Evolutionary conservation across 345 rosid species (phyloP), one percentile per base, ranked within the genome.

Genomic region (Diplotaxis tenuifolia): DNA sequence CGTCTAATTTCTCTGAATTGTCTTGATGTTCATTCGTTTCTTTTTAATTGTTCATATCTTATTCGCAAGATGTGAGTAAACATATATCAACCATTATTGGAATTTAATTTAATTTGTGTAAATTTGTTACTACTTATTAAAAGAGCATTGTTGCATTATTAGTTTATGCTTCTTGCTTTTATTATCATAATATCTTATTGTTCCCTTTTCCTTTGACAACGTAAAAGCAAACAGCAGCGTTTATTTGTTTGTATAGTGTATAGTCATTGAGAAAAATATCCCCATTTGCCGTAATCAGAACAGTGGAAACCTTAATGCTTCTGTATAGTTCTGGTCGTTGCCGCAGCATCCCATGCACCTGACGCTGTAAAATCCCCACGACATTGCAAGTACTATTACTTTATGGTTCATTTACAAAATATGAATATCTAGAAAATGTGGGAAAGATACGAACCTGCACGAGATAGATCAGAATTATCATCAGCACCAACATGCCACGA

Each of bases 401-500:
- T 19, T n/a, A 34, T 59, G 28, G 7, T 18, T 36, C 23, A 25
- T 14, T 21, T 58, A 14, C 31, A 63, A 65, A 36, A 0, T 0
- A 53, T 4, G 20, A 5, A 52, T n/a, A n/a, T n/a, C n/a, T n/a
- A n/a, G n/a, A n/a, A n/a, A n/a, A n/a, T n/a, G n/a, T n/a, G n/a
- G n/a, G n/a, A n/a, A 63, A 65, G 25, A 0, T 0, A 53, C 1
- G 20, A 5, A 52, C 86, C 86, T 67, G 78, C 71, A 12, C 75
- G 73, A 64, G 86, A 79, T 45, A 87, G 82, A 70, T 69, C 68
- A 81, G 85, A 87, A 2, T 84, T 76, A 11, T 71, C 78, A 15
- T 91, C 97, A 23, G 65, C 81, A 0, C 83, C 85, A 16, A 86
- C 83, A 15, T 87, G 89, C 97, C 97, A 91, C 29, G 85, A 84